Base-by-base conservation (phyloP, 2,329 filamentous ascomycete genomes). In the Tolypocladium capitatum region DNA sequence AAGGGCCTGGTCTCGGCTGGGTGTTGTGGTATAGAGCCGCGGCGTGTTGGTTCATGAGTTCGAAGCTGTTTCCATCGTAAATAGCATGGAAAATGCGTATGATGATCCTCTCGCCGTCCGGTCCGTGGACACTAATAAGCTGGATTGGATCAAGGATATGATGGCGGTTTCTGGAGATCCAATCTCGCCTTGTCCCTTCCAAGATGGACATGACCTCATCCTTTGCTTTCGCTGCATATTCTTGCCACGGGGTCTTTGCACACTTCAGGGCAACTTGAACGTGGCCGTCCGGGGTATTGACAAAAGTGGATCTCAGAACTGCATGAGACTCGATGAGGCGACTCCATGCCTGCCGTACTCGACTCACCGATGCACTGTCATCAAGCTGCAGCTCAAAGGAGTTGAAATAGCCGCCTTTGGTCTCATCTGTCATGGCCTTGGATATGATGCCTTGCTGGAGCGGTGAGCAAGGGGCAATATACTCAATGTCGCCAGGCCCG, bases 381-480 rank as follows among this genome's bases (percentile, higher is more conserved):
- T 62, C 48, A 1, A 94, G 63, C 1, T 67, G 55, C 40, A 91
- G 80, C 0, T 64, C 65, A 58, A 96, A 94, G 0, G 73, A 71
- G 48, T 89, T 89, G 62, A 91, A 94, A 59, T 96, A 96, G 0
- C 84, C 66, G 0, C 73, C 70, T 0, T 68, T 60, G 0, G 72
- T 65, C 18, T 69, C 78, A 10, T 78, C 59, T 0, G 64, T 75
- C 34, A 84, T 60, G 24, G 81, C 82, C 44, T 81, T 76, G 6
- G 84, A 83, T 45, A 95, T 79, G 69, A 96, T 91, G 0, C 89
- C 90, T 60, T 91, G 80, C 58, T 96, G 90, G 1, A 95, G 68
- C 0, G 89, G 78, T 1, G 90, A 94, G 59, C 90, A 95, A 4
- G 89, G 90, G 0, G 80, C 80, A 46, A 95, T 77, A 49, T 78